Conservation (phyloP, 1,139 yeast genomes). For the Geotrichum aggregatum region DNA sequence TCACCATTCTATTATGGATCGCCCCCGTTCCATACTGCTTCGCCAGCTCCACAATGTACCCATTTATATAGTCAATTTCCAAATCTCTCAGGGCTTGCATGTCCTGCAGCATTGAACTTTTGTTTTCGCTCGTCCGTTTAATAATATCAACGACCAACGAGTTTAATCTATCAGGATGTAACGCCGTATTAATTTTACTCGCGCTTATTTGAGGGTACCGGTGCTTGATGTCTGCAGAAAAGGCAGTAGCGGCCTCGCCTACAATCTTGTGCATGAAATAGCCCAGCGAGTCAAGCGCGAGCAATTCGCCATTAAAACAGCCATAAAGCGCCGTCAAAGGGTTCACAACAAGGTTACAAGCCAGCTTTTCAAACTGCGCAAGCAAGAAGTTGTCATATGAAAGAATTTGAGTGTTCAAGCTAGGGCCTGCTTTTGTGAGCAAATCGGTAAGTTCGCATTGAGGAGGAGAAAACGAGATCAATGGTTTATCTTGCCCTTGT, state of each 20-base stretch:
- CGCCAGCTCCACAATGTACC: slow-evolving; percentile 59
- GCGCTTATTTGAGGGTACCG: slow-evolving; percentile 19
- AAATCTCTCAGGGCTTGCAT: slow-evolving; percentile 56
- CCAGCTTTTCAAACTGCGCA: slow-evolving; percentile 69
- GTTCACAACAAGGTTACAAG: slow-evolving; percentile 70
- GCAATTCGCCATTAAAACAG: slow-evolving; percentile 68
- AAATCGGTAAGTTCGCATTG: slow-evolving; percentile 6
- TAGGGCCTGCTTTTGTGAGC: slow-evolving; percentile 14
- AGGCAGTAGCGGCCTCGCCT: slow-evolving; percentile 31
- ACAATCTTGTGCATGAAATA: slow-evolving; percentile 28
- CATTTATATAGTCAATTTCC: slow-evolving; percentile 78
- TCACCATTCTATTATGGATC: slow-evolving; percentile 48
- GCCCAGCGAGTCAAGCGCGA: slow-evolving; percentile 28
- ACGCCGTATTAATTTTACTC: slow-evolving; percentile 1
- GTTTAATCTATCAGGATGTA: slow-evolving; percentile 40
- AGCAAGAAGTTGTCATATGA: slow-evolving; percentile 54
- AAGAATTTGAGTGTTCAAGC: slow-evolving; percentile 46
- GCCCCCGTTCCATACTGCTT: slow-evolving; percentile 42
- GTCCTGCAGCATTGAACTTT: slow-evolving; percentile 88
- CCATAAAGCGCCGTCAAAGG: slow-evolving; percentile 66
- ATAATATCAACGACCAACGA: slow-evolving; percentile 49
- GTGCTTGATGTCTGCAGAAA: slow-evolving; percentile 35
- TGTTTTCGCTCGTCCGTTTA: slow-evolving; percentile 51
- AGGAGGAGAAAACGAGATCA: background rate
- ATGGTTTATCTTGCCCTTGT: too few species aligned